These are phyloP conservation scores for Phytophthora colocasiae DNA, from an alignment of 352 stramenopile species.

Conservation along the genomic window DNA sequence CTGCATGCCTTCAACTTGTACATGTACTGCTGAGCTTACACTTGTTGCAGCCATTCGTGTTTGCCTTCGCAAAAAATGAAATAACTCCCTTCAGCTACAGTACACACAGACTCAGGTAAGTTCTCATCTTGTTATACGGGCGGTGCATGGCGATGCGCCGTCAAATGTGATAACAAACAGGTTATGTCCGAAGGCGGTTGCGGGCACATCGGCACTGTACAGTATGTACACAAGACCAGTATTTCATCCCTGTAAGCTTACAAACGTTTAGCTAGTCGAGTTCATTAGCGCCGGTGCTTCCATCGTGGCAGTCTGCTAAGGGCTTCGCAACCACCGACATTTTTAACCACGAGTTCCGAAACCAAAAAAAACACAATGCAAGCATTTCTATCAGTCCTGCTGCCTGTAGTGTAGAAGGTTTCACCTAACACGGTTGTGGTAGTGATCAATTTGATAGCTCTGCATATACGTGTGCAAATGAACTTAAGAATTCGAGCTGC, in stretches of 20 bases:
- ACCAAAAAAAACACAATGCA: too few species aligned
- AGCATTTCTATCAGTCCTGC: too few species aligned
- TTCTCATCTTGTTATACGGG: constrained; percentile 3
- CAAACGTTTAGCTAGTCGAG: constrained; percentile 5
- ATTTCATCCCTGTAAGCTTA: constrained; percentile 6
- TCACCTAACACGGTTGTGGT: not conserved
- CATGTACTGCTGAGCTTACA: too few species aligned
- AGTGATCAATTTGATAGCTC: too few species aligned
- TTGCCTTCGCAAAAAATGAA: too few species aligned
- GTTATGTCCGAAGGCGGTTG: constrained; percentile 7
- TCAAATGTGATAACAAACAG: not conserved
- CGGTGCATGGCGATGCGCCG: not conserved
- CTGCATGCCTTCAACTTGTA: too few species aligned
- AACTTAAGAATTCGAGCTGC: too few species aligned
- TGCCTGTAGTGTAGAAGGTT: not conserved
- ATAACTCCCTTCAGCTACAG: not conserved
- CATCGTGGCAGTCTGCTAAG: not conserved
- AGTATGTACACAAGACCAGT: constrained; percentile 1
- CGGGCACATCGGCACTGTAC: not conserved
- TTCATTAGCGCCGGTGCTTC: not conserved
- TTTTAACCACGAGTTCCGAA: too few species aligned
- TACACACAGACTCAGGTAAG: not conserved
- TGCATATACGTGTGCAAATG: too few species aligned
- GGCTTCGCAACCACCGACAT: not conserved
- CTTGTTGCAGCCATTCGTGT: too few species aligned